Conservation (phyloP, 495 filamentous ascomycete genomes). For the Elasticomyces elasticus region DNA sequence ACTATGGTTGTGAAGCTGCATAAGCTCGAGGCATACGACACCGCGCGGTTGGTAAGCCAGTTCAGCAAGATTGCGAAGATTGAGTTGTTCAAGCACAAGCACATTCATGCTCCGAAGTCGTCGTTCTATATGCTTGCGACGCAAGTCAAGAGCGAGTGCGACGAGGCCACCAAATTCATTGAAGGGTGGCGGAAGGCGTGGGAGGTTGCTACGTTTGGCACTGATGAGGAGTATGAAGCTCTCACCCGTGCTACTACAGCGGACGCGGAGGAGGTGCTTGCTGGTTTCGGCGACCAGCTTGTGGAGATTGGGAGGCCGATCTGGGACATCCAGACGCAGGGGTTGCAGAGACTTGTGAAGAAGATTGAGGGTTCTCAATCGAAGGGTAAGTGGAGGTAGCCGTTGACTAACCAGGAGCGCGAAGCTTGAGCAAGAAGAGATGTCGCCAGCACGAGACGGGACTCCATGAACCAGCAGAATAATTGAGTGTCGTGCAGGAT, state of each 20-base stretch:
- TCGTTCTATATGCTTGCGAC: conserved; percentile 50
- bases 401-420: too few relatives aligned
- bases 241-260: not conserved
- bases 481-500: too few relatives aligned
- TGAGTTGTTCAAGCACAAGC: conserved; percentile 40
- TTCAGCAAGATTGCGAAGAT: conserved; percentile 40
- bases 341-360: not conserved
- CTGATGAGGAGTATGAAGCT: not conserved
- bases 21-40: conserved; percentile 37
- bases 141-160: conserved; percentile 29
- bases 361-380: too few relatives aligned
- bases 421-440: too few relatives aligned
- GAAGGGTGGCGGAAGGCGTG: conserved; percentile 37
- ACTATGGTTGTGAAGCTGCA: conserved; percentile 44
- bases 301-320: not conserved
- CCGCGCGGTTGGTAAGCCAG: conserved; percentile 32
- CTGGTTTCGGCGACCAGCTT: not conserved
- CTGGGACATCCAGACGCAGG: not conserved
- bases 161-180: conserved; percentile 33
- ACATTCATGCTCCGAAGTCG: conserved; percentile 35
- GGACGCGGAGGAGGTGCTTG: not conserved
- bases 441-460: too few relatives aligned
- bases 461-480: too few relatives aligned
- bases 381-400: too few relatives aligned
- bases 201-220: conserved; percentile 25